phyloP scores from a whole-genome alignment of 768 basidiomycete genomes.

The Termitomyces heimii region DNA sequence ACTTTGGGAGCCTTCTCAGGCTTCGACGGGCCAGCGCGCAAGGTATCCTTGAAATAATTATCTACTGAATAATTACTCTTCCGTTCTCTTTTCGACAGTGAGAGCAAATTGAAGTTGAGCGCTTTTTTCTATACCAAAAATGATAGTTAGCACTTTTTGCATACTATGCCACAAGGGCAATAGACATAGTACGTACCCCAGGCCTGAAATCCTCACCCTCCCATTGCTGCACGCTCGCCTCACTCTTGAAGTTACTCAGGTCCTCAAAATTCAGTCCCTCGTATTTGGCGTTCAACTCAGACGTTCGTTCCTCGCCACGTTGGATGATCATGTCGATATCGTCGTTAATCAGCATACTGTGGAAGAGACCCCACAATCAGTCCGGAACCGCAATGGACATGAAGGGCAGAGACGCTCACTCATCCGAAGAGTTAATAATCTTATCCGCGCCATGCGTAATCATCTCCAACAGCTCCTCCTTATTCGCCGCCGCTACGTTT shows the following conservation, averaged over 20 bases:
- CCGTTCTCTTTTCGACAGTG: conserved; percentile 89
- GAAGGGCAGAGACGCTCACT: conserved; percentile 39
- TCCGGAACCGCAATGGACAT: background rate
- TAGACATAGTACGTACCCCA: conserved; percentile 41
- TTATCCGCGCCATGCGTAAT: conserved; percentile 97
- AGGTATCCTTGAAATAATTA: conserved; percentile 89
- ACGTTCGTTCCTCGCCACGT: conserved; percentile 86
- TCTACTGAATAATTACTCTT: conserved; percentile 95
- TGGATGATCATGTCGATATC: conserved; percentile 95
- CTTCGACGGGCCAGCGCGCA: conserved; percentile 76
- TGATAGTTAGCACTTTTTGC: background rate
- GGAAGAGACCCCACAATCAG: background rate
- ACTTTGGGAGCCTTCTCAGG: conserved; percentile 76
- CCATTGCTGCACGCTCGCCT: conserved; percentile 89
- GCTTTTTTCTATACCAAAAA: conserved; percentile 44
- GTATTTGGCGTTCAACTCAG: conserved; percentile 86
- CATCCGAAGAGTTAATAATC: conserved; percentile 78
- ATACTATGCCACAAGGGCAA: background rate
- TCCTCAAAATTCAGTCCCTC: conserved; percentile 92
- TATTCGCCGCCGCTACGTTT: conserved; percentile 75
- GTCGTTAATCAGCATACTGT: conserved; percentile 70
- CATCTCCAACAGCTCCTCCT: conserved; percentile 97
- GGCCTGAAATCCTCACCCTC: conserved; percentile 90
- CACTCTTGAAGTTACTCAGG: conserved; percentile 94
- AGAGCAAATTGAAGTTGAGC: conserved; percentile 72